A percentile compares a stretch with the other conserved stretches of the same genome.
Conservation (phyloP, 768 basidiomycete species). For the Saitozyma sp. region DNA sequence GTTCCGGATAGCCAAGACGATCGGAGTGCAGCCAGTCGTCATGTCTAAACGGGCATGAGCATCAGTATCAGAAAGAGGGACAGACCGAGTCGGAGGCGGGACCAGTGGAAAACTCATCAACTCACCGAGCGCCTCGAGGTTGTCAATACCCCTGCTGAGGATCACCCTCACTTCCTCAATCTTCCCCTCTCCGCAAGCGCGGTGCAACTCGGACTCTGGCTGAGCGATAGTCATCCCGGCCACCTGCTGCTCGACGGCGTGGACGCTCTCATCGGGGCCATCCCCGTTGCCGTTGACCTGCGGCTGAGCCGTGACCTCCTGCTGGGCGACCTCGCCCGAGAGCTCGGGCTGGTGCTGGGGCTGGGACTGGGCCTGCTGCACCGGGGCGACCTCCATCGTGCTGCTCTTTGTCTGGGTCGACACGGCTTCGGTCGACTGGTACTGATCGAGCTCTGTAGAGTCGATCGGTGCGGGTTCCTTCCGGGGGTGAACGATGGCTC, state of each 20-base stretch:
- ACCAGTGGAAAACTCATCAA: conserved; percentile 2
- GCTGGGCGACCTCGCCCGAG: not conserved
- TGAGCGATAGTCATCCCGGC: not conserved
- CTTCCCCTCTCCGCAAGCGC: conserved; percentile 45
- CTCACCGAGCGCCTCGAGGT: conserved; percentile 48
- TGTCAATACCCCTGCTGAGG: conserved; percentile 39
- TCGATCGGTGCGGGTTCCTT: too few relatives aligned
- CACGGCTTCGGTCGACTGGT: not conserved
- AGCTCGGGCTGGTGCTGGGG: not conserved
- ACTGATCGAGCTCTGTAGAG: too few relatives aligned
- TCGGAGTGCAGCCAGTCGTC: conserved; percentile 48
- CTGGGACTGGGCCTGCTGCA: not conserved
- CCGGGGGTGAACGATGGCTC: too few relatives aligned
- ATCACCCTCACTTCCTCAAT: conserved; percentile 45
- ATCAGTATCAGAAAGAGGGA: not conserved
- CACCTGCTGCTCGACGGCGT: conserved; percentile 1
- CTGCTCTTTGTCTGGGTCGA: not conserved
- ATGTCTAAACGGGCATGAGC: conserved; percentile 31
- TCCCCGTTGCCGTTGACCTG: too few relatives aligned
- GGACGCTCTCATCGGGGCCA: not conserved
- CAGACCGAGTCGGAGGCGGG: not conserved
- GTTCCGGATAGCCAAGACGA: conserved; percentile 48
- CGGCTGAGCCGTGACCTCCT: too few relatives aligned
- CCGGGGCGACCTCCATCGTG: not conserved
- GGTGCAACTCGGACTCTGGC: conserved; percentile 37